phyloP scores from a whole-genome alignment of 495 filamentous ascomycete species.

The Neurospora hispaniola region DNA sequence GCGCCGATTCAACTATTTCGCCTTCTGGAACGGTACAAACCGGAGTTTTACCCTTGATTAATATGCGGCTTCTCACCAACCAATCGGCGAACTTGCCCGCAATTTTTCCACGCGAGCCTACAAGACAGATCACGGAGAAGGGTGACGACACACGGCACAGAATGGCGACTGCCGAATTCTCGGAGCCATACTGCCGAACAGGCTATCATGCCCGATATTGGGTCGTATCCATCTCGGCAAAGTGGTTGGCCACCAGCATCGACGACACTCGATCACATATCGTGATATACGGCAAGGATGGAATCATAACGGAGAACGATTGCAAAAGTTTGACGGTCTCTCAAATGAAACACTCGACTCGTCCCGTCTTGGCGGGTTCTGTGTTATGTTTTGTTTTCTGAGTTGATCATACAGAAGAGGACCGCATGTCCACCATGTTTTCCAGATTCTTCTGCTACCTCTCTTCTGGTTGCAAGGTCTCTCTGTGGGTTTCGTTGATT shows the following conservation, averaged over 20 bases:
- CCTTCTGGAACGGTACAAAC: neutral
- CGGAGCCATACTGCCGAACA: constrained; percentile 18
- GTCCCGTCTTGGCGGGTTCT: constrained; percentile 6
- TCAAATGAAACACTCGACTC: neutral
- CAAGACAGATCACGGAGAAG: neutral
- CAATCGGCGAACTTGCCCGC: neutral
- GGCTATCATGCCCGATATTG: constrained; percentile 18
- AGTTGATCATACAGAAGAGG: neutral
- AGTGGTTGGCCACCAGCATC: constrained; percentile 6
- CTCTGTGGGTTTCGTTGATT: neutral
- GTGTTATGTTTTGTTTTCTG: neutral
- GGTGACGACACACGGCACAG: neutral
- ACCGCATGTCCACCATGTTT: neutral
- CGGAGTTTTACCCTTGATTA: neutral
- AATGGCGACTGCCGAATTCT: constrained; percentile 7
- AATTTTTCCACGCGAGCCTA: neutral
- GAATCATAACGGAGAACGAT: neutral
- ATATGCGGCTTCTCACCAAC: neutral
- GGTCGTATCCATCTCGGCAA: constrained; percentile 2
- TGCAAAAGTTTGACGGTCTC: too few species aligned
- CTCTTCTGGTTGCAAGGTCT: neutral
- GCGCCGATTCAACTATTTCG: neutral
- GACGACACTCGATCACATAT: neutral
- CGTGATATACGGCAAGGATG: neutral
- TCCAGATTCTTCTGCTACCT: neutral